Evolutionary conservation across 2,329 filamentous ascomycete genomes (phyloP).

Genomic region (Clarireedia hainanense): DNA sequence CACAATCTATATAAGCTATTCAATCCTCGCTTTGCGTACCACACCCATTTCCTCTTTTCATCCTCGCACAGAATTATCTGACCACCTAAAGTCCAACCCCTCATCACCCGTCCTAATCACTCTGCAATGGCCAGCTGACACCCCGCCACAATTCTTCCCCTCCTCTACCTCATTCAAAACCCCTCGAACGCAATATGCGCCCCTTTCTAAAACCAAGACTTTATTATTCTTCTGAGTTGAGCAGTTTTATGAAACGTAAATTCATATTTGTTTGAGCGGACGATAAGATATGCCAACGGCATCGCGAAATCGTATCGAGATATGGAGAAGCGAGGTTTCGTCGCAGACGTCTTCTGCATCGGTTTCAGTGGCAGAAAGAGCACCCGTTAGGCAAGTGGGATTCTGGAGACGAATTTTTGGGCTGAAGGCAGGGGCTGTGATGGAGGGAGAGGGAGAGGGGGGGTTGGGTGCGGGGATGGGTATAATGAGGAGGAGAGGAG

Average conservation of each 20-base stretch:
- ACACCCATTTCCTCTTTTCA: background rate
- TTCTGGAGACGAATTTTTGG: constrained; percentile 1
- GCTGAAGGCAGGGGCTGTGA: background rate
- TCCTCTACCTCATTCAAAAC: background rate
- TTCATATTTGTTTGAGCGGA: background rate
- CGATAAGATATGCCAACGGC: constrained; percentile 4
- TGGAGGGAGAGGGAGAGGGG: background rate
- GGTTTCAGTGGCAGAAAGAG: background rate
- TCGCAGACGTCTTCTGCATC: constrained; percentile 4
- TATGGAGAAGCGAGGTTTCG: constrained; percentile 4
- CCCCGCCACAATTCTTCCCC: background rate
- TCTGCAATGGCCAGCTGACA: constrained; percentile 1
- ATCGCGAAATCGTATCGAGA: constrained; percentile 1
- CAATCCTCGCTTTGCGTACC: background rate
- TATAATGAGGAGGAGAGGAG: background rate
- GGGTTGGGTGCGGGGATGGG: background rate
- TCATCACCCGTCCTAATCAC: constrained; percentile 5
- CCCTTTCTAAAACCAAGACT: background rate
- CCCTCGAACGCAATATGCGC: background rate
- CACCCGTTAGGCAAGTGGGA: background rate
- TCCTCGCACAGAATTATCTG: background rate
- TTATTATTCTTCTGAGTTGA: background rate
- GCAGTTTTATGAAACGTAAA: background rate
- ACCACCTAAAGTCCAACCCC: background rate
- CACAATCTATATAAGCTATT: no score